These are phyloP conservation scores for Penicillium coffeae DNA, from an alignment of 495 filamentous ascomycete genomes.

Conservation along the genomic window DNA sequence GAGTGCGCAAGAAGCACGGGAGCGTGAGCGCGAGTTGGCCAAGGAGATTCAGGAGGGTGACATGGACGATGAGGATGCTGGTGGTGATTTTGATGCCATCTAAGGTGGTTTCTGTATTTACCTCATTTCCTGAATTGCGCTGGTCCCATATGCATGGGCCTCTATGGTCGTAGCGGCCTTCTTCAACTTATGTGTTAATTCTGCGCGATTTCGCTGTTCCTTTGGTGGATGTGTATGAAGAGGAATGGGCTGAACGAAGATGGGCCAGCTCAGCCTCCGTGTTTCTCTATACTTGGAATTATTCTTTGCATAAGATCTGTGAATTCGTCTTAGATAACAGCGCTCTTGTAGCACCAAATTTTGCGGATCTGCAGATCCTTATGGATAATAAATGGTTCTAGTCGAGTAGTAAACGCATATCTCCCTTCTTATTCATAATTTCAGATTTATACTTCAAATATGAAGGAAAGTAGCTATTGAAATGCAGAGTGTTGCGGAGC, in stretches of 20 bases:
- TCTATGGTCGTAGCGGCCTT: constrained; percentile 18
- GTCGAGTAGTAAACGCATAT: too few species aligned
- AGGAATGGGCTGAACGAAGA: constrained; percentile 28
- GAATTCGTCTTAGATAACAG: neutral
- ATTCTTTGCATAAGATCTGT: constrained; percentile 19
- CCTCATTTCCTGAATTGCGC: constrained; percentile 12
- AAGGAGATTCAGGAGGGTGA: constrained; percentile 99
- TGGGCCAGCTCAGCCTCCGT: constrained; percentile 25
- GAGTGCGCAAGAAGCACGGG: constrained; percentile 94
- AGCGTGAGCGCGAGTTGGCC: constrained; percentile 91
- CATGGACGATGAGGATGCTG: constrained; percentile 94
- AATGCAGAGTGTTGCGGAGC: too few species aligned
- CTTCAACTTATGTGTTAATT: constrained; percentile 31
- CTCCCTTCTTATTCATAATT: too few species aligned
- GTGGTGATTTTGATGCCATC: constrained; percentile 95
- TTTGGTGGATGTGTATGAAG: constrained; percentile 31
- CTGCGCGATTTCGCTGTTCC: constrained; percentile 21
- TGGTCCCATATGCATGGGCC: constrained; percentile 15
- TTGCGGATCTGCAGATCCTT: neutral
- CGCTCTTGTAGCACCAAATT: neutral
- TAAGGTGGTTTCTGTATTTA: constrained; percentile 39
- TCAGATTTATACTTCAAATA: too few species aligned
- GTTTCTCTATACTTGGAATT: constrained; percentile 27
- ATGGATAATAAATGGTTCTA: too few species aligned
- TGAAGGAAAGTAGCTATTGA: too few species aligned